Evolutionary conservation across 2,329 filamentous ascomycete genomes (phyloP).

Genomic region (Trichoderma cornu-damae): DNA sequence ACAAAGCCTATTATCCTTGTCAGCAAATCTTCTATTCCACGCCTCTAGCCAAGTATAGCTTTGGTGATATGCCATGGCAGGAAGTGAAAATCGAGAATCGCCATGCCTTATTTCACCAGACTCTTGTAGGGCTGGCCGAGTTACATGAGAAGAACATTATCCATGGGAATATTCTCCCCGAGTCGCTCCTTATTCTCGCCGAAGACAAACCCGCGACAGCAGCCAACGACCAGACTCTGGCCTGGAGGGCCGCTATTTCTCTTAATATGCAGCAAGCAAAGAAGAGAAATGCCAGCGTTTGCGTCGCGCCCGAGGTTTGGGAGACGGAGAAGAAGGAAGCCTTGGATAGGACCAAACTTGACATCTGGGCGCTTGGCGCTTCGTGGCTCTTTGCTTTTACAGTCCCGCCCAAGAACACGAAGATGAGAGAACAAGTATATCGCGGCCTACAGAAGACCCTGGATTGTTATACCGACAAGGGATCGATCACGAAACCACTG

Average conservation of each 20-base stretch:
- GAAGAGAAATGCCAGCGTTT: neutral
- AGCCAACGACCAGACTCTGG: too few species aligned
- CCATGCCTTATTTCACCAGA: neutral
- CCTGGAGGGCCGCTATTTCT: neutral
- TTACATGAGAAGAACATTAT: neutral
- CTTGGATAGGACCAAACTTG: neutral
- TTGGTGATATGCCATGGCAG: neutral
- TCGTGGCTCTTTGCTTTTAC: conserved; percentile 6
- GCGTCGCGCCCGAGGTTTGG: neutral
- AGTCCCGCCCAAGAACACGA: neutral
- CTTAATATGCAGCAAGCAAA: neutral
- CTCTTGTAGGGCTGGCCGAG: neutral
- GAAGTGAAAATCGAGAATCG: neutral
- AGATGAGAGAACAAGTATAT: neutral
- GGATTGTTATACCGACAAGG: neutral
- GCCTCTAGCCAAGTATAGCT: neutral
- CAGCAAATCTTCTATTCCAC: neutral
- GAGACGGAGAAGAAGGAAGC: too few species aligned
- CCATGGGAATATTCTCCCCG: neutral
- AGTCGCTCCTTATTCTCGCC: neutral
- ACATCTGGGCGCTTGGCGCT: conserved; percentile 2
- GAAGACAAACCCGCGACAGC: neutral
- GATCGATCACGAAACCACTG: neutral
- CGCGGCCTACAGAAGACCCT: neutral
- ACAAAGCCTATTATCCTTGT: neutral